Base-by-base conservation (phyloP, 768 basidiomycete species). In the Podaxis sp. region DNA sequence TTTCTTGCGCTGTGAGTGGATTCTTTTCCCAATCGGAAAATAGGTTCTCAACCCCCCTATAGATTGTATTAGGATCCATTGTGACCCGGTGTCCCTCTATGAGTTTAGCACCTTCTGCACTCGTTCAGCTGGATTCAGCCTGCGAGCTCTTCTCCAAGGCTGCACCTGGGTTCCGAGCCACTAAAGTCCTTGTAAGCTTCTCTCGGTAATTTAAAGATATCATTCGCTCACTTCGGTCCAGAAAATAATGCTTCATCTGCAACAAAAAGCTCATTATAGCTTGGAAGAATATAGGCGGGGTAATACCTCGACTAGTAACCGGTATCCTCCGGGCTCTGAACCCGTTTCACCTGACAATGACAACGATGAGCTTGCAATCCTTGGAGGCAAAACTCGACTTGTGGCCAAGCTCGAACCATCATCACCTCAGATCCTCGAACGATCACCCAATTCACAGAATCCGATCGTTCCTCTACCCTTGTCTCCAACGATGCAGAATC, bases 31-130 rank as follows among this genome's bases (percentile, higher is more conserved):
- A 14, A 55, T 37, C 23, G 28, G 44, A 51, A 68, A 5, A 50
- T 55, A 35, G 36, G 16, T 51, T 52, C 42, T 59, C 42, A 66
- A 25, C 23, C 21, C 55, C 11, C 55, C 11, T 38, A 32, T 61
- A 86, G 86, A 89, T 90, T 63, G 77, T 90, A 54, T 73, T 90
- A 50, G 88, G 88, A 37, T 87, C 88, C 21, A 88, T 90, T 37
- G 88, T 90, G 10, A 90, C 89, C 16, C 79, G 88, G 54, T 90
- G 88, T 71, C 88, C 89, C 10, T 90, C 89, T 16, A 88, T 90
- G 83, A 88, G 87, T 65, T 72, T 90, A 62, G 89, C 88, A 21
- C 86, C 87, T 16, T 90, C 88, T 23, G 89, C 88, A 3, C 79
- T 90, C 7, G 79, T 83, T 6, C 89, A 90, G 66, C 74, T 90